Percentiles rank a stretch among this genome's conserved stretches.
Evolutionary conservation across 176 grass and related monocot genomes (phyloP).

Genomic region (Tillandsia leiboldiana): DNA sequence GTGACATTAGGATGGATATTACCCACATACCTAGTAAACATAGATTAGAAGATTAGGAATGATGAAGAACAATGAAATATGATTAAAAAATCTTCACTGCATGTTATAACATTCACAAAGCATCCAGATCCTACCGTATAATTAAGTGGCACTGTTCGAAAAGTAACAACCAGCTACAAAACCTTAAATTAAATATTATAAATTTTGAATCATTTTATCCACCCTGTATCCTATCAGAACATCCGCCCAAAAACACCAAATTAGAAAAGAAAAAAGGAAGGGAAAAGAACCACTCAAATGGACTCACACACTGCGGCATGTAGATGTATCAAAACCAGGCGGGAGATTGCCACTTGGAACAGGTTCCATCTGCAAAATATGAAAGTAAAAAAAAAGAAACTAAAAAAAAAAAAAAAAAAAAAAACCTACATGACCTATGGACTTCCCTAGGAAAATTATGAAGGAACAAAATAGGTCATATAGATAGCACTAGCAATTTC

Average conservation of each 20-base stretch:
- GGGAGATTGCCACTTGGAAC: constrained; percentile 93
- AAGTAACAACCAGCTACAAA: too few relatives aligned
- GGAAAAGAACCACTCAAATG: constrained; percentile 40
- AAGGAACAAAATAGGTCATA: constrained; percentile 11
- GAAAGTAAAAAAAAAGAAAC: constrained; percentile 41
- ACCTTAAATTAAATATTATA: background rate
- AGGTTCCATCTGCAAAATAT: constrained; percentile 90
- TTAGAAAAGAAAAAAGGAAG: constrained; percentile 21
- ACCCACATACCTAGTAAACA: constrained; percentile 64
- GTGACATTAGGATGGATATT: constrained; percentile 67
- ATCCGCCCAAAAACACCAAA: background rate
- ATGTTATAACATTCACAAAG: too few relatives aligned
- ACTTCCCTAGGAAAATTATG: constrained; percentile 10
- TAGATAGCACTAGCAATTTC: background rate
- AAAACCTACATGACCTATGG: constrained; percentile 9
- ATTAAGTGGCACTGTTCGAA: constrained; percentile 3
- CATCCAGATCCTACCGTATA: background rate
- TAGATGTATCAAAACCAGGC: constrained; percentile 80
- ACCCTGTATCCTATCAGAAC: background rate
- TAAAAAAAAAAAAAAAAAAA: constrained; percentile 26
- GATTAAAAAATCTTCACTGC: background rate
- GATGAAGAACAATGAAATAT: background rate
- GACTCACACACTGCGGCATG: constrained; percentile 94
- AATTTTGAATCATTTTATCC: background rate
- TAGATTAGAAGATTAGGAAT: constrained; percentile 5